A percentile compares a stretch with the other conserved stretches of the same genome.
Conservation (phyloP, 2,329 filamentous ascomycete species). For the Aspergillus caelatus region DNA sequence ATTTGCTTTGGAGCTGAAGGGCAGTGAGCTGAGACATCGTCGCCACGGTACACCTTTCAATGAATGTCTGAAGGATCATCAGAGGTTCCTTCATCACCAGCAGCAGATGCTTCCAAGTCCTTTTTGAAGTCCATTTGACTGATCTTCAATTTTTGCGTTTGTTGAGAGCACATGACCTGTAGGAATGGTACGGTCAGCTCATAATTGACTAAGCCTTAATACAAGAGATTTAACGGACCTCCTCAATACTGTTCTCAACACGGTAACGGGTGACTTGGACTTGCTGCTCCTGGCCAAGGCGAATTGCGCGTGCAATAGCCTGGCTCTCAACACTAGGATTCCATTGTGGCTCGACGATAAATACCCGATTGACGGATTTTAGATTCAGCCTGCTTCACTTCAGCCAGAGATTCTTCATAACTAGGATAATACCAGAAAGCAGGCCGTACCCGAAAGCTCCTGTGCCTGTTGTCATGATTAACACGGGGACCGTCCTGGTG, state of each 20-base stretch:
- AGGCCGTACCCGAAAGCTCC: constrained; percentile 12
- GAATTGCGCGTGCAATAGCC: constrained; percentile 53
- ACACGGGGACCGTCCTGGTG: neutral
- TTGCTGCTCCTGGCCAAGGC: constrained; percentile 49
- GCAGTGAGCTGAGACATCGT: neutral
- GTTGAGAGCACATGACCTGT: constrained; percentile 40
- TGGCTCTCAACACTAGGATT: constrained; percentile 58
- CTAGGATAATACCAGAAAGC: neutral
- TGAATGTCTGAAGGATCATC: neutral
- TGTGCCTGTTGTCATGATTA: constrained; percentile 14
- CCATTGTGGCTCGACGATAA: constrained; percentile 59
- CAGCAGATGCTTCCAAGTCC: neutral
- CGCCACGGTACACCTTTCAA: neutral
- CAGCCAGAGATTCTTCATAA: neutral
- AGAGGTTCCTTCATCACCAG: neutral
- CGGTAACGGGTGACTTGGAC: constrained; percentile 54
- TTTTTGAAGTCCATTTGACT: constrained; percentile 1
- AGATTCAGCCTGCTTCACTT: constrained; percentile 48
- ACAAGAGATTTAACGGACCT: constrained; percentile 34
- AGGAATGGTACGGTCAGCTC: neutral
- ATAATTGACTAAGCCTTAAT: neutral
- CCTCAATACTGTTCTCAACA: constrained; percentile 47
- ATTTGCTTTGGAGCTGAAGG: neutral
- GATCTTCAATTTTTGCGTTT: constrained; percentile 30
- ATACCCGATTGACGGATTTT: constrained; percentile 51